A percentile compares a stretch with the other conserved stretches of the same genome.
phyloP scores from a whole-genome alignment of 495 filamentous ascomycete species.

The Coniosporium apollinis region DNA sequence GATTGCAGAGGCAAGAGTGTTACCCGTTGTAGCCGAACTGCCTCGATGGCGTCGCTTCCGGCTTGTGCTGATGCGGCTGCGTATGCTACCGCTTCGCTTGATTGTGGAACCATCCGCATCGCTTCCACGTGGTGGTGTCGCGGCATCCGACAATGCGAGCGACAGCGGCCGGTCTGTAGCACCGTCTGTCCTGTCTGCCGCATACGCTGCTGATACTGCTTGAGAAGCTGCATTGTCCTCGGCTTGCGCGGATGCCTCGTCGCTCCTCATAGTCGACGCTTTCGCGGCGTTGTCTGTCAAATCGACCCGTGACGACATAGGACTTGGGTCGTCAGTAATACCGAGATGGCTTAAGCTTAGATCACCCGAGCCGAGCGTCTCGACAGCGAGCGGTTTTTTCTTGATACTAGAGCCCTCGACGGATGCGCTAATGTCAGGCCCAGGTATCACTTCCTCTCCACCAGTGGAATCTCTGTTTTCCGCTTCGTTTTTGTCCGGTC shows the following conservation, averaged over 20 bases:
- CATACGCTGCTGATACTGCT: conserved; percentile 44
- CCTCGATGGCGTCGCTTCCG: conserved; percentile 53
- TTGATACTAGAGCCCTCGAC: conserved; percentile 17
- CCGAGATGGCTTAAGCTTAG: conserved; percentile 73
- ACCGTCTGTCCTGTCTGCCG: conserved; percentile 9
- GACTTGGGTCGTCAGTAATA: conserved; percentile 38
- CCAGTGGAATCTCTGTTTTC: conserved; percentile 18
- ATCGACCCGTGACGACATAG: conserved; percentile 29
- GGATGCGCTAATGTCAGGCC: conserved; percentile 7
- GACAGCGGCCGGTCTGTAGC: conserved; percentile 15
- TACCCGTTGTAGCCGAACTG: conserved; percentile 68
- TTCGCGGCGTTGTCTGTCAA: conserved; percentile 26
- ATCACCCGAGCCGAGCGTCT: conserved; percentile 80
- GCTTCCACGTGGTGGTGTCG: conserved; percentile 41
- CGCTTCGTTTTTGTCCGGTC: conserved; percentile 23
- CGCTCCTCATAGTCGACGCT: conserved; percentile 18
- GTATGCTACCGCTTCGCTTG: conserved; percentile 63
- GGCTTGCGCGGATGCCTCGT: conserved; percentile 36
- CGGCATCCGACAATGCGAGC: conserved; percentile 14
- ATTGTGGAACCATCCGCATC: conserved; percentile 46
- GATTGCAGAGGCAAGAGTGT: conserved; percentile 52
- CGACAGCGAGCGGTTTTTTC: conserved; percentile 45
- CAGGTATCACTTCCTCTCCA: conserved; percentile 21
- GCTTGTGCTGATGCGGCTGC: conserved; percentile 50
- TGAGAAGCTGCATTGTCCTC: conserved; percentile 42